Evolutionary conservation across 805 yeast genomes (phyloP), one percentile per base, ranked within the genome.

Genomic region (Candida anglica): DNA sequence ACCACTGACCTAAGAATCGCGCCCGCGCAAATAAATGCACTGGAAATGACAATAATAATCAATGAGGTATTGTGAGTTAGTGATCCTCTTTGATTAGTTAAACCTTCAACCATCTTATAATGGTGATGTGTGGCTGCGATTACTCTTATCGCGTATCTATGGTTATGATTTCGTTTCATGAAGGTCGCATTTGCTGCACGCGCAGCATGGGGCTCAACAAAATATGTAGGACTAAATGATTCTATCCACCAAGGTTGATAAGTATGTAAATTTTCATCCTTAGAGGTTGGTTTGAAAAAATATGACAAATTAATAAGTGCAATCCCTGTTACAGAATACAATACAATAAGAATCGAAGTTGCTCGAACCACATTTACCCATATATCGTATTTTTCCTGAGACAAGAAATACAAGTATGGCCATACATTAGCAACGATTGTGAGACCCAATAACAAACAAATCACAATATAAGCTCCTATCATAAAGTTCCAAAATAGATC

Each of bases 41-140:
- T 69, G 8, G 83, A 69, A 23, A 65, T 19, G 2, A 57, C 43
- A 40, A 79, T 60, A 10, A 75, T 53, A 6, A 59, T 31, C 37
- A 78, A 61, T 6, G 86, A 77, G 33, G 56, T 37, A 42, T 75
- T 77, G 47, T 77, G 85, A 16, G 52, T 59, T 42, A 75, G 54
- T 16, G 50, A 53, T 27, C 69, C 70, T 53, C 70, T 56, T 18
- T 53, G 41, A 27, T 50, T 54, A 18, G 58, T 41, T 28, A 49
- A 38, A 21, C 57, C 60, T 32, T 50, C 52, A 5, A 51, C 59
- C 53, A 45, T 46, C 20, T 52, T 64, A 50, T 31, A 50, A 41
- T 63, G 69, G 42, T 56, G 71, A 23, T 44, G 47, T 16, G 53
- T 46, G 8, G 53, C 48, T 5, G 53, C 47, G 32, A 49, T 46